These are phyloP conservation scores for Sphenostylis stenocarpa DNA, from an alignment of 306 rosid species.

Conservation along the genomic window DNA sequence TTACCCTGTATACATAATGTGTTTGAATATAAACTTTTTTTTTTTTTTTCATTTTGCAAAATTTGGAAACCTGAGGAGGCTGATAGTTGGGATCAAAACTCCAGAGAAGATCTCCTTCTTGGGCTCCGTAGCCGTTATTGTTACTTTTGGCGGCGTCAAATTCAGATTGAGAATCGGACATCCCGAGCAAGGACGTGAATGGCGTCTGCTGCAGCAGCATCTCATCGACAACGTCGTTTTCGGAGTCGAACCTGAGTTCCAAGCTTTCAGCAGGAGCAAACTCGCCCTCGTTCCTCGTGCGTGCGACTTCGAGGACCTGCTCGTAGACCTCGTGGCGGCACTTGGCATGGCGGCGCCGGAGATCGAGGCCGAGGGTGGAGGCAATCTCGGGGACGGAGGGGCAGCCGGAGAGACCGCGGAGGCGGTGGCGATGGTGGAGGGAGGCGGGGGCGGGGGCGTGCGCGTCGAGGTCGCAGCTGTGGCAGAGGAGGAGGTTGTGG, in stretches of 20 bases:
- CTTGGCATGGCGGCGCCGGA: not conserved
- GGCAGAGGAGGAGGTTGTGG: constrained; percentile 42
- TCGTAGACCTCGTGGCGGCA: constrained; percentile 31
- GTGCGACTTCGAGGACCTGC: constrained; percentile 41
- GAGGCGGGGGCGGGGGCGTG: not conserved
- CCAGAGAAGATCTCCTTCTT: constrained; percentile 37
- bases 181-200: constrained; percentile 34
- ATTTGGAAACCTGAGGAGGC: constrained; percentile 37
- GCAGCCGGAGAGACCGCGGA: constrained; percentile 39
- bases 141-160: not conserved
- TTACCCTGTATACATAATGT: not conserved
- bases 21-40: not conserved
- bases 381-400: constrained; percentile 47
- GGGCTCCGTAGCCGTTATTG: constrained; percentile 23
- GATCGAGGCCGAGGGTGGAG: not conserved
- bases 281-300: not conserved
- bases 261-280: not conserved
- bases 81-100: constrained; percentile 25
- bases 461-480: constrained; percentile 37
- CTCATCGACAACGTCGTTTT: constrained; percentile 22
- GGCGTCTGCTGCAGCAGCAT: constrained; percentile 41
- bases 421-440: constrained; percentile 19
- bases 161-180: constrained; percentile 14
- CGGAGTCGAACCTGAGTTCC: not conserved
- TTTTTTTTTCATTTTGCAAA: too few relatives aligned